Conservation (phyloP, 2,329 filamentous ascomycete genomes). For the Botrytis cinerea region DNA sequence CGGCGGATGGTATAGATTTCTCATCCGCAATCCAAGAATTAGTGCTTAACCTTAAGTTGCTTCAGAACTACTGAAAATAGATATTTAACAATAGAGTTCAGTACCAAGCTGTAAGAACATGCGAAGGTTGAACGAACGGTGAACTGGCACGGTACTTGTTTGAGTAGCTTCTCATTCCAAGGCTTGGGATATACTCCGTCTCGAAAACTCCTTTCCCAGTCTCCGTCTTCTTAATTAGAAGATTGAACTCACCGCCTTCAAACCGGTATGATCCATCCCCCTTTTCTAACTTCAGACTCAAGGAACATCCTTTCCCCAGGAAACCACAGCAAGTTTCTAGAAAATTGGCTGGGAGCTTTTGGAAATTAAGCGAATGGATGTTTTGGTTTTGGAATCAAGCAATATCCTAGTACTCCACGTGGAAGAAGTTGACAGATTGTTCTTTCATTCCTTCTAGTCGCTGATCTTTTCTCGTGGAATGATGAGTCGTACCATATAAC, state of each 20-base stretch:
- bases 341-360: background rate
- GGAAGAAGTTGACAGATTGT: constrained; percentile 18
- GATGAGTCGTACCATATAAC: background rate
- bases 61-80: constrained; percentile 9
- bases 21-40: background rate
- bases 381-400: background rate
- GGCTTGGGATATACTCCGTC: constrained; percentile 5
- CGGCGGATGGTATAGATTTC: background rate
- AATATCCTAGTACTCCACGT: constrained; percentile 1
- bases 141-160: background rate
- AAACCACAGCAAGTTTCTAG: constrained; percentile 1
- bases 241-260: constrained; percentile 7
- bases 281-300: background rate
- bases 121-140: background rate
- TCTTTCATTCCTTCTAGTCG: constrained; percentile 15
- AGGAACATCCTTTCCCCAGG: constrained; percentile 2
- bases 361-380: background rate
- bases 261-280: background rate
- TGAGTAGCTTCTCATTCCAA: background rate
- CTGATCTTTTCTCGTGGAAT: constrained; percentile 7
- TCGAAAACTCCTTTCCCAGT: background rate
- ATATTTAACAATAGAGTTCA: background rate
- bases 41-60: background rate
- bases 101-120: background rate
- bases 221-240: background rate